These are phyloP conservation scores for Chlorella vulgaris DNA, from an alignment of 139 green algal genomes.

Conservation along the genomic window DNA sequence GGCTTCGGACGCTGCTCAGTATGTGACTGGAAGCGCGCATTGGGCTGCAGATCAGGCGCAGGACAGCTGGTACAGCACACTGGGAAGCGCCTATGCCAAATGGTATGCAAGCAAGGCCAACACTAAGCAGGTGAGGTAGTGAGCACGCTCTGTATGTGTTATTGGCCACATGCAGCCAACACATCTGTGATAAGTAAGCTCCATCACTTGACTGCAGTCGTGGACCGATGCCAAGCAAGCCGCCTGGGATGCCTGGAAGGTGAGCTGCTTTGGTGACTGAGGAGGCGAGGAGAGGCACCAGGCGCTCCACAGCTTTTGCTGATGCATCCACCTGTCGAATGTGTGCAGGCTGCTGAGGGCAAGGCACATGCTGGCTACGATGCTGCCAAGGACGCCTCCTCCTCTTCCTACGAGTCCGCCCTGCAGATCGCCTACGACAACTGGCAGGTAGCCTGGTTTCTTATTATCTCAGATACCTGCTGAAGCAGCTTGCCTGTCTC, in stretches of 20 bases:
- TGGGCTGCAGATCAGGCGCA: constrained; percentile 16
- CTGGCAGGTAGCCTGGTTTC: constrained; percentile 23
- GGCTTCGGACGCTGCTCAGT: neutral
- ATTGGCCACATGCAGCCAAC: neutral
- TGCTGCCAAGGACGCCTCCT: constrained; percentile 6
- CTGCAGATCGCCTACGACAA: constrained; percentile 23
- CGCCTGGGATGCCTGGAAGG: constrained; percentile 38
- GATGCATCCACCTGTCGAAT: neutral
- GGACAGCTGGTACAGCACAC: neutral
- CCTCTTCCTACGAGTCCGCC: constrained; percentile 22
- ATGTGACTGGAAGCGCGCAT: neutral
- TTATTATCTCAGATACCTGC: no score
- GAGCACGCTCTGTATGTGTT: no score
- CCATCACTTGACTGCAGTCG: neutral
- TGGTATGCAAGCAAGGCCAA: constrained; percentile 21
- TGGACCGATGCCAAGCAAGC: constrained; percentile 37
- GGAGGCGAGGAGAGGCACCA: no score
- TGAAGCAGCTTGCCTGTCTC: no score
- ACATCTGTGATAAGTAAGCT: no score
- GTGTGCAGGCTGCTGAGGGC: constrained; percentile 28
- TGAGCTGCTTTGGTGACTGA: neutral
- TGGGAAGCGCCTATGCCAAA: neutral
- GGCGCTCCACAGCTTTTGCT: neutral
- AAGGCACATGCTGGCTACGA: constrained; percentile 21
- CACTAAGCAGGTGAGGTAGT: constrained; percentile 13